Evolutionary conservation across 2,329 filamentous ascomycete species (phyloP), one percentile per base, ranked within the genome.

Genomic region (Lecanosticta acicola): DNA sequence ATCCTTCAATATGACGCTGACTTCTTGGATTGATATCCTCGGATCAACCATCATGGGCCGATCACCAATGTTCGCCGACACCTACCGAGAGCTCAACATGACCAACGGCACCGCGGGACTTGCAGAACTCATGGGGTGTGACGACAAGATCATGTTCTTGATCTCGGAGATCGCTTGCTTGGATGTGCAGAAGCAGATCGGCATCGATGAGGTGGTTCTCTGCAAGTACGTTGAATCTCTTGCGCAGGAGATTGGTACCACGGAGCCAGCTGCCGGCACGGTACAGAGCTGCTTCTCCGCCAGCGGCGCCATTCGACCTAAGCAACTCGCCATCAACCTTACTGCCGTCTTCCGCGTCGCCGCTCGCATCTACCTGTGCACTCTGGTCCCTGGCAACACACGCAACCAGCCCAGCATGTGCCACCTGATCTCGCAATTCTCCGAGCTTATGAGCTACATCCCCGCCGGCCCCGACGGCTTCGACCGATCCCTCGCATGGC

Each of bases 121-220:
- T 32, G 83, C 85, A 43, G 89, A 94, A 71, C 78, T 97, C 41
- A 97, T 97, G 90, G 93, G 93, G 57, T 97, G 93, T 67, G 91
- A 97, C 54, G 93, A 98, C 69, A 82, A 83, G 17, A 85, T 97
- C 69, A 96, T 98, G 89, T 97, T 95, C 68, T 76, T 97, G 59
- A 94, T 98, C 65, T 94, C 89, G 1, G 93, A 98, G 71, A 95
- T 97, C 59, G 87, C 91, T 44, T 97, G 93, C 68, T 81, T 98
- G 43, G 93, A 97, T 66, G 85, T 87, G 3, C 79, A 96, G 54
- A 94, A 93, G 74, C 72, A 75, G 32, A 81, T 85, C 49, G 86
- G 85, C 58, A 88, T 93, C 58, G 86, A 94, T 57, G 84, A 93
- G 61, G 83, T 93, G 54, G 80, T 82, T 41, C 80, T 97, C 36